phyloP scores from a whole-genome alignment of 148 eudicot genomes.

The Agrostemma githago region DNA sequence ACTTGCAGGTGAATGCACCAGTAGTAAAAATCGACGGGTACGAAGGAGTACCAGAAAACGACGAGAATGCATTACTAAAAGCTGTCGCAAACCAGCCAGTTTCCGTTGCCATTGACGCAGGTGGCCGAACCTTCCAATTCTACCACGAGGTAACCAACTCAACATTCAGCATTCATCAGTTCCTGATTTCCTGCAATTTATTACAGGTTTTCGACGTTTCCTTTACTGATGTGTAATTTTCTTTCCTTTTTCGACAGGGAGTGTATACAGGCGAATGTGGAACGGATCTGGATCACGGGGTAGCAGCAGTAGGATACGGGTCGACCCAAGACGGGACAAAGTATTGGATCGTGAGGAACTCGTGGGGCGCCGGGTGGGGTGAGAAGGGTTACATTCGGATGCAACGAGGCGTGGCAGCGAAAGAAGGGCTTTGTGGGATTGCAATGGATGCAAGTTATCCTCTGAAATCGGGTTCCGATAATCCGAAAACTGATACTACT shows the following conservation, averaged over 20 bases:
- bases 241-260: slow-evolving; percentile 31
- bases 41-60: neutral
- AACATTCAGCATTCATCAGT: neutral
- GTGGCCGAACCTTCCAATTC: slow-evolving; percentile 54
- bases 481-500: slow-evolving; percentile 24
- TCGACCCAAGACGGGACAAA: slow-evolving; percentile 52
- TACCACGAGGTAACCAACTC: slow-evolving; percentile 48
- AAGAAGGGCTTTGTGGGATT: slow-evolving; percentile 64
- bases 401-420: slow-evolving; percentile 38
- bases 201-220: neutral
- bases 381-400: slow-evolving; percentile 64
- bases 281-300: slow-evolving; percentile 59
- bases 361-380: slow-evolving; percentile 74
- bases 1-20: neutral
- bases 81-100: slow-evolving; percentile 78
- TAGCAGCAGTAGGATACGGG: slow-evolving; percentile 61
- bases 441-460: slow-evolving; percentile 68
- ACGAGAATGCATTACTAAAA: slow-evolving; percentile 56
- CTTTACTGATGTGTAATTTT: neutral
- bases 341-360: slow-evolving; percentile 72
- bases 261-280: slow-evolving; percentile 51
- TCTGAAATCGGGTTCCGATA: slow-evolving; percentile 37
- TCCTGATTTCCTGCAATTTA: neutral
- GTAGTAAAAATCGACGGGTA: neutral
- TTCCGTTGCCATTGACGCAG: slow-evolving; percentile 60